Evolutionary conservation across 305 asterid genomes (phyloP), one percentile per base, ranked within the genome.

Genomic region (Solanum aculeatissimum): DNA sequence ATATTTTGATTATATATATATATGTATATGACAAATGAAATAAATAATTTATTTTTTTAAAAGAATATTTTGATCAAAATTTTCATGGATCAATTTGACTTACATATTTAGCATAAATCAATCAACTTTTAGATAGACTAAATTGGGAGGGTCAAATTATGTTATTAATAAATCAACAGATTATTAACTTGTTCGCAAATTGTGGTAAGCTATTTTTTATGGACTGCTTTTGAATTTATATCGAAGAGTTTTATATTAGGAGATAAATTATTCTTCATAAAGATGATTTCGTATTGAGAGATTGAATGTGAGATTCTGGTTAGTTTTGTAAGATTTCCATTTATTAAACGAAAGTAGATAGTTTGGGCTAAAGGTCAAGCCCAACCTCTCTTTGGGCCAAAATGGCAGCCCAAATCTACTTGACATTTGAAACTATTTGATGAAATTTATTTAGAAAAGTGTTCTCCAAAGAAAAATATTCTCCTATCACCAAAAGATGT

Each of bases 71-170:
- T 16, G 0, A 66, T 15, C 32, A 66, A 5, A 35, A 16, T 4
- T 35, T 0, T 68, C 0, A 1, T 35, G 0, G 0, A 10, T 9
- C 27, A 38, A 35, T 68, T 35, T 35, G 27, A 68, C 9, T 4
- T 35, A 68, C 77, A 4, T 68, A 2, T 18, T 35, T 19, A 18
- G 47, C 45, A 35, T n/a, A 35, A 38, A 9, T 16, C 27, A 68
- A 8, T 0, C 7, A 68, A 38, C 49, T 68, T 12, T 18, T 68
- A 38, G 3, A 68, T 18, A 21, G 0, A 7, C 1, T 35, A 2
- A 35, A 18, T 38, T 18, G 0, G 14, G 0, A 0, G 0, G 5
- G 4, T 35, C 6, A 68, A 35, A 18, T 9, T 19, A 9, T 9
- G 9, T 6, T 68, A 38, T 18, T 68, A 68, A 38, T 18, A 68